These are phyloP conservation scores for Setaria viridis DNA, from an alignment of 202 grass and related monocot genomes.

Conservation along the genomic window DNA sequence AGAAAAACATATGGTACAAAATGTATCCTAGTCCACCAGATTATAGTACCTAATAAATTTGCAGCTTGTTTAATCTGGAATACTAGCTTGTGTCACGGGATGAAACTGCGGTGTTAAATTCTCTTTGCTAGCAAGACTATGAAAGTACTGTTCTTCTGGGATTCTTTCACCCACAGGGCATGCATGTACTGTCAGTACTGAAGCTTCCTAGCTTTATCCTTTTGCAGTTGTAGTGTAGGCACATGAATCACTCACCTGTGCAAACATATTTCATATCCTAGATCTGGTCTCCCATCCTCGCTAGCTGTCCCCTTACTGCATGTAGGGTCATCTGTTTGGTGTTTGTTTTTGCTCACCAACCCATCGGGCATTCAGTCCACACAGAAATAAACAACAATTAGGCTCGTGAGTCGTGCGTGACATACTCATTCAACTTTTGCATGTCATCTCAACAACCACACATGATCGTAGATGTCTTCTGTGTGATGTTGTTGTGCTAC, in stretches of 20 bases:
- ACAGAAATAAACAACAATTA: background rate
- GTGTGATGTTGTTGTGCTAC: constrained; percentile 43
- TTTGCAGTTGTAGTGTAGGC: constrained; percentile 27
- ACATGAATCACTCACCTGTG: constrained; percentile 2
- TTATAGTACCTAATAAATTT: no score
- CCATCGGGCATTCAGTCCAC: background rate
- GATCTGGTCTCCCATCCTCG: constrained; percentile 33
- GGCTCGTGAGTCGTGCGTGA: constrained; percentile 1
- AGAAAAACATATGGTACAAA: background rate
- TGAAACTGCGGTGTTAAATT: background rate
- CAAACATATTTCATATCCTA: constrained; percentile 29
- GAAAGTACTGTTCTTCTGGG: background rate
- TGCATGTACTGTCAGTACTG: constrained; percentile 27
- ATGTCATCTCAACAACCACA: background rate
- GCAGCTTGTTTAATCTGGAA: background rate
- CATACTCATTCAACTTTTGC: background rate
- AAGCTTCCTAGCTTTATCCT: constrained; percentile 32
- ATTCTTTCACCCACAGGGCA: constrained; percentile 19
- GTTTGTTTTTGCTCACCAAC: constrained; percentile 38
- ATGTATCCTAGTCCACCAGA: no score
- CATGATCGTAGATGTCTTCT: background rate
- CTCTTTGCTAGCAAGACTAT: background rate
- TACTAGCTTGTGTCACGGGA: background rate
- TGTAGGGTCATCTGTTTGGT: constrained; percentile 12
- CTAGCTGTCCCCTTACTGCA: background rate